Percentiles rank a stretch among this genome's conserved stretches.
These are phyloP conservation scores for Plasmodium relictum DNA, from an alignment of 169 alveolate species.

Conservation along the genomic window DNA sequence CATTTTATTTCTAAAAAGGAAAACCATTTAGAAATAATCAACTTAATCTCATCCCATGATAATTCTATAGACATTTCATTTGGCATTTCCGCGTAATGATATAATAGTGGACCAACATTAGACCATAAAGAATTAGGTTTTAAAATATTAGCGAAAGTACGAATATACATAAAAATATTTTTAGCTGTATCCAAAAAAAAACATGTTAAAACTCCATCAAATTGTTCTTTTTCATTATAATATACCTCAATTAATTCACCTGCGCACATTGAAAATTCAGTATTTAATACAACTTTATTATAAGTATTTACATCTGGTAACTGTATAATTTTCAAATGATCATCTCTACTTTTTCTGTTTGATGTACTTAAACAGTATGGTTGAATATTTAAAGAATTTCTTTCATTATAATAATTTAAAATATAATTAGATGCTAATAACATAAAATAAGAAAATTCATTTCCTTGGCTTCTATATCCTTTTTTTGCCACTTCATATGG, in stretches of 20 bases:
- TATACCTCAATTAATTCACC: slow-evolving; percentile 97
- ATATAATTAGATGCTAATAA: slow-evolving; percentile 90
- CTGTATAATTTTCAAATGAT: slow-evolving; percentile 88
- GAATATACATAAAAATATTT: slow-evolving; percentile 95
- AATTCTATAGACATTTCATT: slow-evolving; percentile 94
- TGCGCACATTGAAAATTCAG: slow-evolving; percentile 96
- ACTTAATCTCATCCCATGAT: slow-evolving; percentile 94
- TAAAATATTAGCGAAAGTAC: slow-evolving; percentile 93
- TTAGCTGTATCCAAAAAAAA: slow-evolving; percentile 98
- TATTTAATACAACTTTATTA: slow-evolving; percentile 56
- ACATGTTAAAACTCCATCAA: slow-evolving; percentile 97
- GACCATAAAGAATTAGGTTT: slow-evolving; percentile 97
- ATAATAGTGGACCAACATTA: slow-evolving; percentile 98
- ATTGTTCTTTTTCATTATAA: slow-evolving; percentile 80
- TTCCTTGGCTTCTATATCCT: slow-evolving; percentile 98
- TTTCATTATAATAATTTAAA: slow-evolving; percentile 85
- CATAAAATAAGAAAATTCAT: slow-evolving; percentile 98
- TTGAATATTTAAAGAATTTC: slow-evolving; percentile 81
- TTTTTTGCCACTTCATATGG: slow-evolving; percentile 96
- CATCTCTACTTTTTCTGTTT: slow-evolving; percentile 89
- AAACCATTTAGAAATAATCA: slow-evolving; percentile 88
- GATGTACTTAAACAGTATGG: slow-evolving; percentile 90
- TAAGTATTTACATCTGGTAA: slow-evolving; percentile 96
- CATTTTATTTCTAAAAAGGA: slow-evolving; percentile 87
- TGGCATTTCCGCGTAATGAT: slow-evolving; percentile 96